Base-by-base conservation (phyloP, 805 yeast genomes). In the Brettanomyces custersianus region DNA sequence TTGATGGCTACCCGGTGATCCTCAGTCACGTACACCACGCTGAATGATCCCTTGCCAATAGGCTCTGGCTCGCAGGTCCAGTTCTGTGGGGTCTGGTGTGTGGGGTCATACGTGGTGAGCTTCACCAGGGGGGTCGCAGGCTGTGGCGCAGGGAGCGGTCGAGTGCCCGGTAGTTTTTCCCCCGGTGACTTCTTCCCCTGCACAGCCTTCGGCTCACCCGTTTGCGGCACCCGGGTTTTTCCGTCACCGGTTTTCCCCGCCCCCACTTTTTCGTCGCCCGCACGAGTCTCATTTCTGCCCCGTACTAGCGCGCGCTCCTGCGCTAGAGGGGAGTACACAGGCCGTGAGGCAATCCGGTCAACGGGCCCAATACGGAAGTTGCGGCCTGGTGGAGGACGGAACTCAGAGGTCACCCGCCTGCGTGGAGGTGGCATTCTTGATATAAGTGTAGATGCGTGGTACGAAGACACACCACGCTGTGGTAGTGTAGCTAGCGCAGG, bases 31-130 rank as follows among this genome's bases (percentile, higher is more conserved):
- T 72, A 65, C 9, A 82, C 92, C 6, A 65, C 67, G 52, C 86
- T 77, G 54, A 81, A 82, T 20, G 77, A 70, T 0, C 94, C 94
- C 16, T 62, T 47, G 1, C 94, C 94, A 4, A 82, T 62, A 29
- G 68, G 62, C 31, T 53, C 57, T 19, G 23, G 6, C 11, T 20
- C 13, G 33, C 35, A 33, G 11, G 9, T 24, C 35, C 35, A 33
- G 9, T 25, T 15, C 30, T 33, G 35, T 16, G 12, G 29, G 21
- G 17, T 13, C 10, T 24, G 10, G 7, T 21, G 9, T 10, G 7
- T 13, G 11, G 34, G 28, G 8, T 34, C 29, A 22, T 16, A 38
- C n/a, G 40, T 38, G 9, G 19, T 21, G 17, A 19, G 34, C 5
- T 36, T 33, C 8, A 9, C 12, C 15, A n/a, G n/a, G n/a, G n/a